A percentile compares a stretch with the other conserved stretches of the same genome.
Conservation (phyloP, 208 protist species). For the Leishmania guyanensis region DNA sequence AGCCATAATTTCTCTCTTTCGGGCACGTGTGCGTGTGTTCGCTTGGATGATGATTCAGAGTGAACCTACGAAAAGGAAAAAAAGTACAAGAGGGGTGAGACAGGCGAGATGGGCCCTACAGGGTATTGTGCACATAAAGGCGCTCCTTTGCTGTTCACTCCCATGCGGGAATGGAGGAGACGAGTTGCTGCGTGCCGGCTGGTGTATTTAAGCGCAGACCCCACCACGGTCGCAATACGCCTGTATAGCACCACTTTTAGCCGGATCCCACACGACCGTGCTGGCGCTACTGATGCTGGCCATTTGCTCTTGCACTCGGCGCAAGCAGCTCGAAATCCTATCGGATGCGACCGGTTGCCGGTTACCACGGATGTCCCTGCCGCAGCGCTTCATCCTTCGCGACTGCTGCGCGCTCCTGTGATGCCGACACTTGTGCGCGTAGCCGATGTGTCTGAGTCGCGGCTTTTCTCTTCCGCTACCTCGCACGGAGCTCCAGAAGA, state of each 20-base stretch:
- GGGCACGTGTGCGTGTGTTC: not conserved
- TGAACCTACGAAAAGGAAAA: not conserved
- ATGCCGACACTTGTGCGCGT: constrained; percentile 3
- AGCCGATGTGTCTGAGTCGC: not conserved
- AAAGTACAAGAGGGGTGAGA: not conserved
- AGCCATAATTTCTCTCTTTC: not conserved
- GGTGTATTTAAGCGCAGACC: not conserved
- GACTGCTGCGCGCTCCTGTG: not conserved
- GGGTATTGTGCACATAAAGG: not conserved
- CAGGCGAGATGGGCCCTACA: not conserved
- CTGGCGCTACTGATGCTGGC: not conserved
- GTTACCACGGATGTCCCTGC: not conserved
- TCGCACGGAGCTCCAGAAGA: not conserved
- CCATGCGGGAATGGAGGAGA: not conserved
- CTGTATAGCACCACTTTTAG: not conserved
- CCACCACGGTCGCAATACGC: not conserved
- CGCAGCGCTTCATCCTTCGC: not conserved
- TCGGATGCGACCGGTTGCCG: not conserved
- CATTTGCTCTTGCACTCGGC: not conserved
- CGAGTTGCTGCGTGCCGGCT: not conserved
- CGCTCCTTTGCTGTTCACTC: not conserved
- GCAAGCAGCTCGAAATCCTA: not conserved
- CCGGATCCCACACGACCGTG: not conserved
- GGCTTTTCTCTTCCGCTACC: not conserved
- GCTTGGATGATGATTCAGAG: not conserved